Percentiles rank a stretch among this genome's conserved stretches.
Conservation (phyloP, 2,329 filamentous ascomycete genomes). For the Fusarium buharicum region DNA sequence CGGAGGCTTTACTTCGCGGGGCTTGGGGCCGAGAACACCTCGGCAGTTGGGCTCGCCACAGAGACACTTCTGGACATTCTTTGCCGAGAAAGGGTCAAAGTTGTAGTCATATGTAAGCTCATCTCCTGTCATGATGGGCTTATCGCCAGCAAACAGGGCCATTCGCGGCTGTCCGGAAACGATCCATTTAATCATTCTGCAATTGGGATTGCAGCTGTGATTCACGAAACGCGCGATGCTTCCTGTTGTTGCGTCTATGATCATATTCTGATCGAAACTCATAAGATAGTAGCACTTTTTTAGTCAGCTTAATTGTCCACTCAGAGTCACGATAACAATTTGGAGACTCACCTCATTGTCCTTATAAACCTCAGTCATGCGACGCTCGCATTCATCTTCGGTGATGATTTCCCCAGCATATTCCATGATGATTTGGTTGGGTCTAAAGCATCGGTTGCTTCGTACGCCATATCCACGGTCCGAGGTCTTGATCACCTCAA, state of each 20-base stretch:
- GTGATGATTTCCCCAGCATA: slow-evolving; percentile 99
- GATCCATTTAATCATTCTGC: slow-evolving; percentile 97
- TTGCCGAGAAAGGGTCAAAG: slow-evolving; percentile 74
- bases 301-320: slow-evolving; percentile 21
- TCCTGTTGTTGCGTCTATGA: slow-evolving; percentile 95
- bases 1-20: slow-evolving; percentile 63
- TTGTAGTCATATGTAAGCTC: slow-evolving; percentile 95
- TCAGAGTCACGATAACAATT: not conserved
- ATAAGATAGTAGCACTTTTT: slow-evolving; percentile 96
- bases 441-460: slow-evolving; percentile 85
- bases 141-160: slow-evolving; percentile 93
- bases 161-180: slow-evolving; percentile 93
- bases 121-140: slow-evolving; percentile 91
- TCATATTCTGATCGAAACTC: slow-evolving; percentile 98
- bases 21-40: slow-evolving; percentile 70
- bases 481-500: slow-evolving; percentile 91
- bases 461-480: slow-evolving; percentile 93
- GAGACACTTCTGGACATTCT: slow-evolving; percentile 74
- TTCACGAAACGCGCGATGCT: slow-evolving; percentile 98
- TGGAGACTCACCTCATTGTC: slow-evolving; percentile 79
- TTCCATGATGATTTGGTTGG: slow-evolving; percentile 97
- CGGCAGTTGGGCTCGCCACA: slow-evolving; percentile 72
- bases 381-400: slow-evolving; percentile 88
- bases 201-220: slow-evolving; percentile 96
- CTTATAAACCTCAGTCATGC: slow-evolving; percentile 94